phyloP scores from a whole-genome alignment of 352 stramenopile genomes.

The Globisporangium spiculum region DNA sequence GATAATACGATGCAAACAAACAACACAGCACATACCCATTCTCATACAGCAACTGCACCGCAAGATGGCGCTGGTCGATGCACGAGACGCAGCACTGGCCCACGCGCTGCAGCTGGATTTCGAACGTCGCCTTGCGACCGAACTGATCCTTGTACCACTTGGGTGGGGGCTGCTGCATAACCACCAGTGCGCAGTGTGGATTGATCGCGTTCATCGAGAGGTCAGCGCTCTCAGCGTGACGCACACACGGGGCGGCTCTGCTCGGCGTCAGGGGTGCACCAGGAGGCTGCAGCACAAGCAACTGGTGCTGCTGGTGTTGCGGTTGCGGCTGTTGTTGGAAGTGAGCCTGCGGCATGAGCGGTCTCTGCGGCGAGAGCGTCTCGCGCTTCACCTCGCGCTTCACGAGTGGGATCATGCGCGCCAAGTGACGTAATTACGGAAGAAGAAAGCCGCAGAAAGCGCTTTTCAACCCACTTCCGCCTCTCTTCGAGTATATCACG shows the following conservation, averaged over 20 bases:
- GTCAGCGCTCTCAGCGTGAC: slow-evolving; percentile 16
- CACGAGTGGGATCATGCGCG: slow-evolving; percentile 15
- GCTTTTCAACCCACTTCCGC: slow-evolving; percentile 16
- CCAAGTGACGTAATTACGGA: slow-evolving; percentile 19
- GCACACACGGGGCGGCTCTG: not conserved
- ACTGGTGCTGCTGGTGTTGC: slow-evolving; percentile 6
- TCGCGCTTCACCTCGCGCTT: slow-evolving; percentile 19
- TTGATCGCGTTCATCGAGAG: slow-evolving; percentile 7
- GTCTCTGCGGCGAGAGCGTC: slow-evolving; percentile 7
- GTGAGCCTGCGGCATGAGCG: not conserved
- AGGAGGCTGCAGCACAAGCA: not conserved
- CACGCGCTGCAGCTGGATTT: slow-evolving; percentile 38
- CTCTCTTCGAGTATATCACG: not conserved
- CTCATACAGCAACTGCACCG: slow-evolving; percentile 71
- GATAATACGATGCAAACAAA: not conserved
- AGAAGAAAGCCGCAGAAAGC: not conserved
- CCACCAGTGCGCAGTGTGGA: slow-evolving; percentile 36
- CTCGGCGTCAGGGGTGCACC: not conserved
- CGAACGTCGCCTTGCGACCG: slow-evolving; percentile 71
- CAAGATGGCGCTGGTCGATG: slow-evolving; percentile 46
- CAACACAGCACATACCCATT: slow-evolving; percentile 32
- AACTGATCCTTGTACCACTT: slow-evolving; percentile 84
- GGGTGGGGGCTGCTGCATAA: slow-evolving; percentile 54
- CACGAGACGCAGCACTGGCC: slow-evolving; percentile 37
- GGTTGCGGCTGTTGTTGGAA: not conserved